A percentile compares a stretch with the other conserved stretches of the same genome.
Conservation (phyloP, 139 green algal species). For the Chlorella sorokiniana region DNA sequence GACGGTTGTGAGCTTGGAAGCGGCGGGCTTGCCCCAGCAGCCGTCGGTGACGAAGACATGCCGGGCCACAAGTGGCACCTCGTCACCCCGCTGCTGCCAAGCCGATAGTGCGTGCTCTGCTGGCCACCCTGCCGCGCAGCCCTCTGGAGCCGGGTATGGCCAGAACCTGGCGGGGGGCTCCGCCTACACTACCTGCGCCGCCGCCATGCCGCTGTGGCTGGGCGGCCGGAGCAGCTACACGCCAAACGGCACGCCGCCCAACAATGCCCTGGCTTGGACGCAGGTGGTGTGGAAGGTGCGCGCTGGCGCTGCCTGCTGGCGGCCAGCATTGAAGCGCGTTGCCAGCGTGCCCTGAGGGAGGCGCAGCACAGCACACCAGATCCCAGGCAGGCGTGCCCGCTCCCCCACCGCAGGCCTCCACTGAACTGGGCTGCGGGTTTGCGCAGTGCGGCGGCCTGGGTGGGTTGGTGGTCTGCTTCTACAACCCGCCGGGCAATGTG, state of each 20-base stretch:
- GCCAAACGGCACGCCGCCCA: background rate
- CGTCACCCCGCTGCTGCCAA: background rate
- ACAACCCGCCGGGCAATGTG: slow-evolving; percentile 1
- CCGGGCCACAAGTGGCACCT: background rate
- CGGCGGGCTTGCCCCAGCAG: no score
- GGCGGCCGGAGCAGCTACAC: background rate
- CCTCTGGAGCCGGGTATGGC: background rate
- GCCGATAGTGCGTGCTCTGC: background rate
- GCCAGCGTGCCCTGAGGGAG: no score
- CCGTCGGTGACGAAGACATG: no score
- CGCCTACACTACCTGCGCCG: background rate
- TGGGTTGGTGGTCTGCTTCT: slow-evolving; percentile 4
- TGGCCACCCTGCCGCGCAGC: background rate
- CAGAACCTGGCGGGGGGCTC: slow-evolving; percentile 10
- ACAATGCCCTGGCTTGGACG: slow-evolving; percentile 1
- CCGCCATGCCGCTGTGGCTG: slow-evolving; percentile 7
- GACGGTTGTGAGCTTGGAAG: background rate
- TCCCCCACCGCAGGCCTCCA: background rate
- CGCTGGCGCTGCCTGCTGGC: no score
- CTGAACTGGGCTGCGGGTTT: background rate
- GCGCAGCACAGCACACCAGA: background rate
- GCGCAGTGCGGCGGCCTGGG: background rate
- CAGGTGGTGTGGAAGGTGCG: slow-evolving; percentile 20
- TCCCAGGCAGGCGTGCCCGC: background rate
- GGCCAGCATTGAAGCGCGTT: no score